A percentile compares a stretch with the other conserved stretches of the same genome.
Conservation (phyloP, 148 eudicot species). For the Silene conica region DNA sequence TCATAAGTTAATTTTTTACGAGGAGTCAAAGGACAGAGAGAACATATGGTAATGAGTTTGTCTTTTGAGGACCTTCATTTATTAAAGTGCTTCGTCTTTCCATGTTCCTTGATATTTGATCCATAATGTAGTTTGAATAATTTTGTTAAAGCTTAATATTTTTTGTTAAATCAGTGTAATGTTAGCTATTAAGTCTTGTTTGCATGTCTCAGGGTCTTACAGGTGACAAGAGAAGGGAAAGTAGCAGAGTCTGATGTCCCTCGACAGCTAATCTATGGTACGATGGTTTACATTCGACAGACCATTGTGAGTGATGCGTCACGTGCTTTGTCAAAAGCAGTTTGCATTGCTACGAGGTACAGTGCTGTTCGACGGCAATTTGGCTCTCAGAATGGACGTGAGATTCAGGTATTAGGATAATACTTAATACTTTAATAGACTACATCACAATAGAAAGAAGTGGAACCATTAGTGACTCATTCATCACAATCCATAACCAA, state of each 20-base stretch:
- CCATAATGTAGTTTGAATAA: background rate
- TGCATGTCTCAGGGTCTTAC: slow-evolving; percentile 56
- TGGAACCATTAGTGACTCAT: too few relatives aligned
- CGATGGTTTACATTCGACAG: slow-evolving; percentile 91
- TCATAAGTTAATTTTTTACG: too few relatives aligned
- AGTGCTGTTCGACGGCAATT: slow-evolving; percentile 95
- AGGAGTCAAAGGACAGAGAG: too few relatives aligned
- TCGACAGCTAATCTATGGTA: slow-evolving; percentile 86
- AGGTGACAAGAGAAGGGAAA: slow-evolving; percentile 92
- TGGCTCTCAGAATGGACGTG: slow-evolving; percentile 82
- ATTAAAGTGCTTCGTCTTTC: background rate
- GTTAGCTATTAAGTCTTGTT: slow-evolving; percentile 13
- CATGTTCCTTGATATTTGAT: too few relatives aligned
- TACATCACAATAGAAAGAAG: too few relatives aligned
- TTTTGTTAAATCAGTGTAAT: background rate
- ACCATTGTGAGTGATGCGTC: slow-evolving; percentile 89
- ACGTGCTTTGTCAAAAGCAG: slow-evolving; percentile 76
- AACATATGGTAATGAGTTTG: too few relatives aligned
- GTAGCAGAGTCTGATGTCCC: slow-evolving; percentile 70
- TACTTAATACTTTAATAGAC: too few relatives aligned
- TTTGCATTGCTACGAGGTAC: slow-evolving; percentile 92
- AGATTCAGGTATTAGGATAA: slow-evolving; percentile 69
- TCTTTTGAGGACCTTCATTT: background rate
- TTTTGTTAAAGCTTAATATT: background rate
- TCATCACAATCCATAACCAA: too few relatives aligned